Evolutionary conservation across 805 yeast genomes (phyloP).

Genomic region (Yarrowia bubula): DNA sequence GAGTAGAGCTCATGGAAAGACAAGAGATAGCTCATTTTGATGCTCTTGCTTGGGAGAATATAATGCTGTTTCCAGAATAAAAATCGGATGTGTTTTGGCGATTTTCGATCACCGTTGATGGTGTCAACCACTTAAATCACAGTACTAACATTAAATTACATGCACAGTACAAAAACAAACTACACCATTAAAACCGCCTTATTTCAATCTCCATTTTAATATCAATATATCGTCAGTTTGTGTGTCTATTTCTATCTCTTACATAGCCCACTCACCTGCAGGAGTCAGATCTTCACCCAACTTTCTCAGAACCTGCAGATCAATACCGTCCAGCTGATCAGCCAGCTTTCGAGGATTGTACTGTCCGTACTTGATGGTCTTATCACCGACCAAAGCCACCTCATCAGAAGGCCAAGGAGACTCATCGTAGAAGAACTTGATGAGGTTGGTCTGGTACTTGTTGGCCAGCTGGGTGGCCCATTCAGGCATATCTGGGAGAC

Average conservation of each 20-base stretch:
- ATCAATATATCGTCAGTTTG: background rate
- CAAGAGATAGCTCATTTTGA: too few species aligned
- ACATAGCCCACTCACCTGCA: slow-evolving; percentile 8
- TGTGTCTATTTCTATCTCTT: background rate
- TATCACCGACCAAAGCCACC: background rate
- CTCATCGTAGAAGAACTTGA: slow-evolving; percentile 33
- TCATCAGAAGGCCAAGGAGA: slow-evolving; percentile 36
- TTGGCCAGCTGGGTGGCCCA: slow-evolving; percentile 30
- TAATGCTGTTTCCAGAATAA: too few species aligned
- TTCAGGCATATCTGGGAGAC: slow-evolving; percentile 33
- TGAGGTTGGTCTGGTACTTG: slow-evolving; percentile 36
- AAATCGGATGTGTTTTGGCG: too few species aligned
- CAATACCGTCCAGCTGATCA: background rate
- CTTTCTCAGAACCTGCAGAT: background rate
- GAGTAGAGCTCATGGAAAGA: too few species aligned
- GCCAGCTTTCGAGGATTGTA: slow-evolving; percentile 17
- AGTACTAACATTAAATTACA: too few species aligned
- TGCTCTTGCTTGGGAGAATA: too few species aligned
- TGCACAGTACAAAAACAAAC: too few species aligned
- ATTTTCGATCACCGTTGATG: too few species aligned
- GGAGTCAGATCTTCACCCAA: slow-evolving; percentile 12
- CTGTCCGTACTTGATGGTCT: slow-evolving; percentile 7
- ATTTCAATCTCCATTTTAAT: too few species aligned
- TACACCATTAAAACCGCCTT: too few species aligned
- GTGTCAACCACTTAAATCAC: too few species aligned